Percentiles rank a stretch among this genome's conserved stretches.
Evolutionary conservation across 257 asterid genomes (phyloP).

Genomic region (Cynanchum wilfordii): DNA sequence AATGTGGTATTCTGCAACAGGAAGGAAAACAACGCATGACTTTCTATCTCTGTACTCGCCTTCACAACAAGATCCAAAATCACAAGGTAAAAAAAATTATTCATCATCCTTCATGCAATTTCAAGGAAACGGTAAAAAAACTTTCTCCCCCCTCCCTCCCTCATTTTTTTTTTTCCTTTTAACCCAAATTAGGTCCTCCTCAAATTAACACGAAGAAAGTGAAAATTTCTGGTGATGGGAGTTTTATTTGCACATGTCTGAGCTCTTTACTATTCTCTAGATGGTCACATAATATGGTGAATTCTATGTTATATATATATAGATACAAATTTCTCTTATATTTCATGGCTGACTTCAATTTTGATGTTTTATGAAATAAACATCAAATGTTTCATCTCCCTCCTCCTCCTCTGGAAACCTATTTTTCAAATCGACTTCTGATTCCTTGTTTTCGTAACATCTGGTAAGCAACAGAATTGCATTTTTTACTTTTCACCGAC

Average conservation of each 20-base stretch:
- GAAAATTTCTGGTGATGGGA: not conserved
- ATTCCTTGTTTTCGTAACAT: too few species aligned
- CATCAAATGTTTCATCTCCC: not conserved
- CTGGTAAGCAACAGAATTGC: not conserved
- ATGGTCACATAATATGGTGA: constrained; percentile 4
- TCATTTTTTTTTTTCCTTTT: not conserved
- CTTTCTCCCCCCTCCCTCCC: not conserved
- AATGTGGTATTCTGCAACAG: constrained; percentile 17
- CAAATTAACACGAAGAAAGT: not conserved
- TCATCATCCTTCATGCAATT: constrained; percentile 16
- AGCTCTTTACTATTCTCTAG: constrained; percentile 8
- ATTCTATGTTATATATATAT: not conserved
- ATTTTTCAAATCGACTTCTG: not conserved
- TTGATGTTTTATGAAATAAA: constrained; percentile 1
- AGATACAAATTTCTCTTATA: too few species aligned
- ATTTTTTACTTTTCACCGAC: not conserved
- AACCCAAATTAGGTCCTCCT: not conserved
- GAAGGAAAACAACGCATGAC: constrained; percentile 67
- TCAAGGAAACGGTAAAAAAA: not conserved
- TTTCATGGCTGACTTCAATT: constrained; percentile 6
- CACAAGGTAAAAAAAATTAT: constrained; percentile 37
- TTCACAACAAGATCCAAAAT: constrained; percentile 78
- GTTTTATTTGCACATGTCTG: not conserved
- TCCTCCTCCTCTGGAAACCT: not conserved
- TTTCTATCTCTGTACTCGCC: constrained; percentile 84